Conservation (phyloP, 139 green algal genomes). For the Ettlia oleoabundans region DNA sequence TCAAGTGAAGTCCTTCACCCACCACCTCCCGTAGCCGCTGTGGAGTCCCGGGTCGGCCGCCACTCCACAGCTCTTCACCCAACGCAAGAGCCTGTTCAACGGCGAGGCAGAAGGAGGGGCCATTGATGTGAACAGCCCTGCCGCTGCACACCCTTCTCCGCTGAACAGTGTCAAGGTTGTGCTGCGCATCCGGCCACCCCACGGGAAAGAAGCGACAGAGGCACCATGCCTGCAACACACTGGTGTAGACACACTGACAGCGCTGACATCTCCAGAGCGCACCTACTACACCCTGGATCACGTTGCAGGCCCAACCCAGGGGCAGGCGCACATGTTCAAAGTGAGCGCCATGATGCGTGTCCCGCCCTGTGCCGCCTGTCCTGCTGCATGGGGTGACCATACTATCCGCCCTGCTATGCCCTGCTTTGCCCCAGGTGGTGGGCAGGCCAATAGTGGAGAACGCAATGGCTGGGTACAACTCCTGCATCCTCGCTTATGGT, state of each 20-base stretch:
- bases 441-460: conserved; percentile 76
- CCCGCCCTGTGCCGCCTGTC: too few species aligned
- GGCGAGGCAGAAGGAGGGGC: not conserved
- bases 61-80: conserved; percentile 26
- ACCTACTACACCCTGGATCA: conserved; percentile 66
- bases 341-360: too few species aligned
- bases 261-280: conserved; percentile 32
- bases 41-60: not conserved
- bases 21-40: not conserved
- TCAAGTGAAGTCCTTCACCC: too few species aligned
- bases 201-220: conserved; percentile 37
- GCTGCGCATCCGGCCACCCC: conserved; percentile 56
- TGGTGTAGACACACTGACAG: conserved; percentile 17
- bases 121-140: not conserved
- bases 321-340: conserved; percentile 69
- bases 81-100: not conserved
- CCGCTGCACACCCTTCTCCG: not conserved
- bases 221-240: conserved; percentile 36
- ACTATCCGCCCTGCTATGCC: too few species aligned
- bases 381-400: too few species aligned
- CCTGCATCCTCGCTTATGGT: conserved; percentile 72
- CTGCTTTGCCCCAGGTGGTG: too few species aligned
- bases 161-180: conserved; percentile 45
- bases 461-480: conserved; percentile 76
- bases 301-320: conserved; percentile 47